phyloP scores from a whole-genome alignment of 371 early-diverging fungal genomes.

The Syncephalastrum contaminatum region DNA sequence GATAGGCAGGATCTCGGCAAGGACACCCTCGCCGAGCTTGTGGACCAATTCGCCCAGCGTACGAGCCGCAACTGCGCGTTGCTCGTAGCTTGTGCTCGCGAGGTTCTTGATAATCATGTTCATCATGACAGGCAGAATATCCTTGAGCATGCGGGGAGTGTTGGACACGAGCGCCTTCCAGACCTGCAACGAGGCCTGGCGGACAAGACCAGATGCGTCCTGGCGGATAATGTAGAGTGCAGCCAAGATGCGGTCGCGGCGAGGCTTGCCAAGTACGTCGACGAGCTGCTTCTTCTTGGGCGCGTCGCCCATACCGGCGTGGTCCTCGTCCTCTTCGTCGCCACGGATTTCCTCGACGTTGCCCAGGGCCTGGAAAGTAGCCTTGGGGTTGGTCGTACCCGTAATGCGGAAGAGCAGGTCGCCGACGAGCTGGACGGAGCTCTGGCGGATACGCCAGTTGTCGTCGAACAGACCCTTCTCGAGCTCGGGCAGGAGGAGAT shows the following conservation, averaged over 20 bases:
- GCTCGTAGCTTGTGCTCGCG: slow-evolving; percentile 71
- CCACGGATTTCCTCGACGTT: slow-evolving; percentile 39
- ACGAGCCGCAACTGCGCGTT: slow-evolving; percentile 82
- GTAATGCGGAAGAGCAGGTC: slow-evolving; percentile 92
- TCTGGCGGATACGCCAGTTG: slow-evolving; percentile 95
- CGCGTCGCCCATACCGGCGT: slow-evolving; percentile 57
- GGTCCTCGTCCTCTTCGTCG: slow-evolving; percentile 61
- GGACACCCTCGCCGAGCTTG: slow-evolving; percentile 89
- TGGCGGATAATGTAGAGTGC: slow-evolving; percentile 90
- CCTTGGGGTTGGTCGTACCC: slow-evolving; percentile 71
- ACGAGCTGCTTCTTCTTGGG: slow-evolving; percentile 72
- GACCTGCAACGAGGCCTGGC: slow-evolving; percentile 86
- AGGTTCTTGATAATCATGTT: slow-evolving; percentile 79
- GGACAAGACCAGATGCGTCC: slow-evolving; percentile 81
- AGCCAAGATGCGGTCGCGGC: slow-evolving; percentile 87
- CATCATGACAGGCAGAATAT: slow-evolving; percentile 89
- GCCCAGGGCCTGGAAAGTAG: slow-evolving; percentile 34
- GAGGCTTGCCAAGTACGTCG: slow-evolving; percentile 83
- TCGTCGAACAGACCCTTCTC: slow-evolving; percentile 87
- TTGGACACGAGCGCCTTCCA: slow-evolving; percentile 96
- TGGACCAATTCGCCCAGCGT: slow-evolving; percentile 94
- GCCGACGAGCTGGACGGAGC: slow-evolving; percentile 93
- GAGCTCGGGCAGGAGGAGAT: slow-evolving; percentile 89
- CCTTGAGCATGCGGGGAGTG: slow-evolving; percentile 95
- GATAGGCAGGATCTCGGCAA: slow-evolving; percentile 87